Evolutionary conservation across 345 rosid genomes (phyloP), one percentile per base, ranked within the genome.

Genomic region (Gossypium raimondii): DNA sequence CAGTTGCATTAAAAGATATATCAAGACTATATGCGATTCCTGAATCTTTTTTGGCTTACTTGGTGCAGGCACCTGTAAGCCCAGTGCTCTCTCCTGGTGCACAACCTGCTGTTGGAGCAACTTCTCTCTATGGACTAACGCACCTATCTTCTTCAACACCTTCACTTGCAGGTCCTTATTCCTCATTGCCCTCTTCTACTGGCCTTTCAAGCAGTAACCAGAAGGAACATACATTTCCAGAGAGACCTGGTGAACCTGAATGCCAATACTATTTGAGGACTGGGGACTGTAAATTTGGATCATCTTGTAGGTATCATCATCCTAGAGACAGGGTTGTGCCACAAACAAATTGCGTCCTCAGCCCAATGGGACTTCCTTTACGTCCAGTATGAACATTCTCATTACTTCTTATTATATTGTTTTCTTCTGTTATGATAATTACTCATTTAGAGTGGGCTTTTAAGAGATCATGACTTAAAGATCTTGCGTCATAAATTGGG

Each of bases 181-280:
- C 85, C 41, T 78, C 93, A 53, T 57, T 83, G 50, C 76, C 85
- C 44, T 81, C 89, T 58, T 78, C 90, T 14, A 53, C 78, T 38
- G 90, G 85, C 72, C 87, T 81, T 72, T 84, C 89, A 57, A 81
- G 87, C 76, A 84, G 89, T 81, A 64, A 74, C 75, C 93, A 83
- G 80, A 87, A 66, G 86, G 97, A 91, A 34, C 87, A 85, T 50
- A 73, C 81, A 67, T 96, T 91, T 85, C 99, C 99, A 18, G 90
- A 96, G 81, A 93, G 99, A 81, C 97, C 97, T 8, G 95, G 97
- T 66, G 97, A 92, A 80, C 92, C 88, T 43, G 99, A 93, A 71
- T 96, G 99, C 74, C 92, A 85, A 68, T 92, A 85, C 82, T 96
- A 84, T 82, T 59, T 93, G 83, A 96, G 81, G 84, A 93, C 93